These are phyloP conservation scores for Calonectria montana DNA, from an alignment of 2,329 filamentous ascomycete genomes.

Conservation along the genomic window DNA sequence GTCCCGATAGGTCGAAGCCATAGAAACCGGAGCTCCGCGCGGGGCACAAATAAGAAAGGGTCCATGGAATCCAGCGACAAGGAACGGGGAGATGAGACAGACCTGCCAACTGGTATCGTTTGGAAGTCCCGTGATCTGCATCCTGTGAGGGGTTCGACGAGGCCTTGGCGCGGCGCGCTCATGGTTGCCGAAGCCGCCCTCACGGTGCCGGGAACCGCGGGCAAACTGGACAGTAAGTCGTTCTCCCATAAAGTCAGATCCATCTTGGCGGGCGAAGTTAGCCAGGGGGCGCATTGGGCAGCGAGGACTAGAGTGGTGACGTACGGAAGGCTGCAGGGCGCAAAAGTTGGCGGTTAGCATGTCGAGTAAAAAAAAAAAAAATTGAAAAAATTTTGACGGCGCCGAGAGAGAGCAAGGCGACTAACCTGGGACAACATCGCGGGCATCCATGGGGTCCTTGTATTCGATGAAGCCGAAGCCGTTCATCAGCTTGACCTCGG, in stretches of 20 bases:
- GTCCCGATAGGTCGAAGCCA: conserved; percentile 42
- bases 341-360: conserved; percentile 37
- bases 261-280: conserved; percentile 70
- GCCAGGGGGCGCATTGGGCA: conserved; percentile 28
- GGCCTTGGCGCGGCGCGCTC: conserved; percentile 77
- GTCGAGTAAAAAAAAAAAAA: neutral
- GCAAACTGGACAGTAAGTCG: conserved; percentile 98
- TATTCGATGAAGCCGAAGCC: conserved; percentile 99
- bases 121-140: conserved; percentile 97
- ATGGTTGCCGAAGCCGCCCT: conserved; percentile 61
- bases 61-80: conserved; percentile 61
- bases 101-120: conserved; percentile 99
- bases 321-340: conserved; percentile 68
- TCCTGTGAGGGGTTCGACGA: conserved; percentile 92
- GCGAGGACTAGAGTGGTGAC: conserved; percentile 48
- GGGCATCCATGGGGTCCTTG: conserved; percentile 97
- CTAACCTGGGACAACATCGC: conserved; percentile 97
- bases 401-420: conserved; percentile 17
- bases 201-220: conserved; percentile 77
- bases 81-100: conserved; percentile 77
- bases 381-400: neutral
- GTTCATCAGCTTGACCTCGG: conserved; percentile 99
- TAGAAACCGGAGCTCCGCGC: conserved; percentile 46
- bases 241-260: conserved; percentile 97
- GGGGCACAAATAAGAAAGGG: conserved; percentile 43